These are phyloP conservation scores for Grigorovia transvaalensis DNA, from an alignment of 805 yeast genomes.

Conservation along the genomic window DNA sequence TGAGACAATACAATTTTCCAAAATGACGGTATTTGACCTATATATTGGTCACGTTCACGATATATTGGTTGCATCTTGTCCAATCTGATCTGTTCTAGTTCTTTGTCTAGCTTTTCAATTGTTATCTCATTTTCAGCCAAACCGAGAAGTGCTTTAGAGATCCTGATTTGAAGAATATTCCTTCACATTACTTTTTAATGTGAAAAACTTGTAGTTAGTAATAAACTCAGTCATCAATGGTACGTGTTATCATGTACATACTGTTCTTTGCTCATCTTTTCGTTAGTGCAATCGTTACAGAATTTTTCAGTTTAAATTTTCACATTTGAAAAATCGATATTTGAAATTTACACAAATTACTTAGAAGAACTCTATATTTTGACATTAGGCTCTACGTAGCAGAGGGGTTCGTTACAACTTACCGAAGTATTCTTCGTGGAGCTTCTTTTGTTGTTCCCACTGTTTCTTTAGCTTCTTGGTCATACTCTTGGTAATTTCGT, in stretches of 20 bases:
- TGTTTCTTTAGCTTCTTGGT: constrained; percentile 72
- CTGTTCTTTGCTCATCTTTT: neutral
- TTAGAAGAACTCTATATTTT: too few species aligned
- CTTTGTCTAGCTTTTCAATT: constrained; percentile 49
- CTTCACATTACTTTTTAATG: neutral
- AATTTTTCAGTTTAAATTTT: too few species aligned
- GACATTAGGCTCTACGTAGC: too few species aligned
- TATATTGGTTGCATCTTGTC: constrained; percentile 48
- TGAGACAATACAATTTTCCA: constrained; percentile 85
- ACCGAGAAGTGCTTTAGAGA: constrained; percentile 17
- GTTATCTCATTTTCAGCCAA: constrained; percentile 50
- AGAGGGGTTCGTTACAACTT: neutral
- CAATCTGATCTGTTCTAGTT: constrained; percentile 45
- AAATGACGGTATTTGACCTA: constrained; percentile 54
- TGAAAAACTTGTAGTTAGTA: too few species aligned
- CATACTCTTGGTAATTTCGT: constrained; percentile 76
- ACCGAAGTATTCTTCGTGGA: constrained; percentile 53
- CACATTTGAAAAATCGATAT: neutral
- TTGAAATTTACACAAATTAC: neutral
- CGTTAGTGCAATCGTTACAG: too few species aligned
- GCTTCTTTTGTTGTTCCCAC: constrained; percentile 70
- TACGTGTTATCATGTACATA: neutral
- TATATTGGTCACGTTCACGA: constrained; percentile 42
- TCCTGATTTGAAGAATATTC: neutral
- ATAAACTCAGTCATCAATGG: too few species aligned